These are phyloP conservation scores for Acanthamoeba triangularis DNA, from an alignment of 208 protist species.

Conservation along the genomic window DNA sequence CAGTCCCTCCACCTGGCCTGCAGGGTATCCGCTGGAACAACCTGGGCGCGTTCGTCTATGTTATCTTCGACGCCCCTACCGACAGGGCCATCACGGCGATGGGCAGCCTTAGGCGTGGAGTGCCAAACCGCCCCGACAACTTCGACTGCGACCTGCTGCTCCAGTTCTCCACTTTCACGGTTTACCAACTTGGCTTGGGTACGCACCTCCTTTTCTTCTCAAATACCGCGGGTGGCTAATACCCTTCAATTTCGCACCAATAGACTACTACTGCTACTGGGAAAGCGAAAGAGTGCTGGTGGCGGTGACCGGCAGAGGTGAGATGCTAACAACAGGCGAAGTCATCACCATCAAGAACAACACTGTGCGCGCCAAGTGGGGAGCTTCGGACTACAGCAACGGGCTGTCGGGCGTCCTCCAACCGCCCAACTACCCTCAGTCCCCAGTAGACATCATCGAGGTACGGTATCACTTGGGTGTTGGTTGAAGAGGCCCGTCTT, in stretches of 20 bases:
- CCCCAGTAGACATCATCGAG: not conserved
- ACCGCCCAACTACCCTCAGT: not conserved
- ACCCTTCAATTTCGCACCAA: not conserved
- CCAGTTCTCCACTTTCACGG: slow-evolving; percentile 46
- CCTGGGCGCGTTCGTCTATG: slow-evolving; percentile 15
- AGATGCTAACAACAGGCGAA: slow-evolving; percentile 45
- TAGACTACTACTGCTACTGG: slow-evolving; percentile 76
- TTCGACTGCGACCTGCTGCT: slow-evolving; percentile 53
- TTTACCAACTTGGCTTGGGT: slow-evolving; percentile 60
- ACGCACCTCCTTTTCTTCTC: not conserved
- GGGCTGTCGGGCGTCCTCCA: not conserved
- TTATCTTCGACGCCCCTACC: slow-evolving; percentile 58
- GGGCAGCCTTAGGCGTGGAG: not conserved
- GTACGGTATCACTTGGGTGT: not conserved
- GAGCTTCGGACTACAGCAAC: slow-evolving; percentile 32
- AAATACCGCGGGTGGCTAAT: not conserved
- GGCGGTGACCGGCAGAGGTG: slow-evolving; percentile 55
- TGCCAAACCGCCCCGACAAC: not conserved
- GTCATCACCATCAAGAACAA: not conserved
- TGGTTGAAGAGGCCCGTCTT: not conserved
- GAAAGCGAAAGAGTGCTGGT: slow-evolving; percentile 71
- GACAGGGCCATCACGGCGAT: slow-evolving; percentile 32
- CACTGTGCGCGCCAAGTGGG: slow-evolving; percentile 11
- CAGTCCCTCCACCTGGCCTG: slow-evolving; percentile 20
- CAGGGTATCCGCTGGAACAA: slow-evolving; percentile 15